Evolutionary conservation across 257 asterid genomes (phyloP), one percentile per base, ranked within the genome.

Genomic region (Solanum arcanum): DNA sequence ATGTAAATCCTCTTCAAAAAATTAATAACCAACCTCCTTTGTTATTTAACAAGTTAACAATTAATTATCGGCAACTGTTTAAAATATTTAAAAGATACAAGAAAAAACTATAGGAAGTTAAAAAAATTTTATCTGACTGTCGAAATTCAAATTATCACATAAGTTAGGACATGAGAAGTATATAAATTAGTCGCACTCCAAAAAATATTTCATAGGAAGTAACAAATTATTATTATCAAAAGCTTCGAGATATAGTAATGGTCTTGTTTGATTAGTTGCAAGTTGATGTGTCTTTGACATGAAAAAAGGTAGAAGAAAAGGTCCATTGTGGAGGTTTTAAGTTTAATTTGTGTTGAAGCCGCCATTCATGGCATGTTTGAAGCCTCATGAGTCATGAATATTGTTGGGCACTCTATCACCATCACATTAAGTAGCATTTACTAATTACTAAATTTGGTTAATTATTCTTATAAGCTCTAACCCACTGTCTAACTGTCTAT

Each of bases 381-480:
- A 27, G 27, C 84, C 84, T 47, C 29, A 49, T 49, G 68, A 29
- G 77, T 70, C 25, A 49, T 27, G 42, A 77, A 44, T 9, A 16
- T 78, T 78, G 39, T 78, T 78, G 66, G 64, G 84, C 41, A 44
- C 68, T 18, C 69, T 6, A 81, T 81, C 85, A 81, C 85, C 12
- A 81, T 49, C 69, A 49, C 42, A 29, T 81, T 81, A 49, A 81
- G 5, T 81, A 49, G 46, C 85, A 81, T 81, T 81, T 81, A 81
- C 69, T 81, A 9, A 81, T 74, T 74, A 39, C 68, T 49, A 29
- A 81, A 31, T 31, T 29, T 31, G 85, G 44, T 20, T 72, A 33
- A 72, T 72, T 29, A 49, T 49, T 49, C 69, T 49, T 81, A 7
- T 14, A 69, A 49, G 68, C 42, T 81, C 68, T 41, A 49, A 49